Evolutionary conservation across 2,329 filamentous ascomycete genomes (phyloP), one percentile per base, ranked within the genome.

Genomic region (Aspergillus sojae): DNA sequence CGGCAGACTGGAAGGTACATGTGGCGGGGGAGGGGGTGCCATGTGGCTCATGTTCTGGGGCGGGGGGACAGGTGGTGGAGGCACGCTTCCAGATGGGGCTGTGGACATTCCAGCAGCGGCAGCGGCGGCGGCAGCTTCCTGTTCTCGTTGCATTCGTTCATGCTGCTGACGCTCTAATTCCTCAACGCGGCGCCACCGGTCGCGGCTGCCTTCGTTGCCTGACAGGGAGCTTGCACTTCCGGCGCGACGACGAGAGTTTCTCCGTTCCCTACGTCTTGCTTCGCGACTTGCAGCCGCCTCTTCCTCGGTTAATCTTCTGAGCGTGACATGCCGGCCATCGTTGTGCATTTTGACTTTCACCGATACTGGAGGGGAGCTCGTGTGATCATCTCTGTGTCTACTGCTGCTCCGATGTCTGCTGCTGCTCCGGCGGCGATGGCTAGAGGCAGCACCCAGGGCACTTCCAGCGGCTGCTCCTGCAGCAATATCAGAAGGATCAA

Each of bases 301-400:
- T 75, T 88, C 84, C 69, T 88, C 85, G 12, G 85, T 87, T 30
- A 90, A 77, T 14, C 86, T 80, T 32, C 87, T 81, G 9, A 90
- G 79, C 2, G 88, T 90, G 41, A 90, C 86, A 69, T 88, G 85
- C 9, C 86, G 82, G 28, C 86, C 86, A 66, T 89, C 86, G 62
- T 85, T 84, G 74, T 89, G 86, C 83, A 89, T 87, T 71, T 88
- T 88, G 48, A 89, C 83, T 73, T 89, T 88, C 61, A 90, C 83
- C 34, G 84, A 87, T 54, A 89, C 85, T 2, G 86, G 86, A n/a
- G 86, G 86, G 0, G 85, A 86, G 28, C 80, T 80, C 34, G 83
- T 76, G 64, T 81, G 80, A 53, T 80, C 80, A 52, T 82, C 79
- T 46, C 77, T 73, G 43, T 68, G 72, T 64, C 74, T n/a, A n/a